A percentile compares a stretch with the other conserved stretches of the same genome.
These are phyloP conservation scores for Thymus mandschuricus DNA, from an alignment of 257 asterid species.

Conservation along the genomic window DNA sequence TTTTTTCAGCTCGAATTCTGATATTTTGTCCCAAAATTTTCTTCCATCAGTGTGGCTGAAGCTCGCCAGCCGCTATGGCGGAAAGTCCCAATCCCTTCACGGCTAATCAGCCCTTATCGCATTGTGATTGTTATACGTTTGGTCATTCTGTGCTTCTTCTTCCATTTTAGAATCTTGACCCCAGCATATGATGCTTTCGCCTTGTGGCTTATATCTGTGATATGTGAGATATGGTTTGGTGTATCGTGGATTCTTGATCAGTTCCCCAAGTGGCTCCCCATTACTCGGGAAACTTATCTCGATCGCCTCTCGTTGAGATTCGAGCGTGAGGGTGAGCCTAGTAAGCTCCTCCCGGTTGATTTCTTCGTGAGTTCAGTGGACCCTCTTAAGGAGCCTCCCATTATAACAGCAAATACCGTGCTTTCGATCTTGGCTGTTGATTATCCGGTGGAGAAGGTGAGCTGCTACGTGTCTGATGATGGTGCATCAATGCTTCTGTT, in stretches of 20 bases:
- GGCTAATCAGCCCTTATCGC: slow-evolving; percentile 74
- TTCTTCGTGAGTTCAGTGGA: slow-evolving; percentile 77
- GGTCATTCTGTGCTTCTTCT: slow-evolving; percentile 35
- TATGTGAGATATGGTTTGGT: slow-evolving; percentile 40
- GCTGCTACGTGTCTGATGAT: slow-evolving; percentile 85
- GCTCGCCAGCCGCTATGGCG: slow-evolving; percentile 86
- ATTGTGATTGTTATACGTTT: slow-evolving; percentile 61
- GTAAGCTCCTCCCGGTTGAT: slow-evolving; percentile 52
- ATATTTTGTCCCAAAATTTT: background rate
- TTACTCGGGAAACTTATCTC: slow-evolving; percentile 35
- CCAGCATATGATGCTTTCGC: slow-evolving; percentile 34
- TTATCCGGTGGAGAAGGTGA: slow-evolving; percentile 78
- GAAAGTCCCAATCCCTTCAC: slow-evolving; percentile 73
- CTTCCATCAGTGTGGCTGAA: slow-evolving; percentile 68
- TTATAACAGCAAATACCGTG: slow-evolving; percentile 78
- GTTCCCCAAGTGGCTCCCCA: slow-evolving; percentile 36
- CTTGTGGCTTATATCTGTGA: slow-evolving; percentile 36
- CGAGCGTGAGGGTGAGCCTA: slow-evolving; percentile 38
- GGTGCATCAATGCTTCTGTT: slow-evolving; percentile 86
- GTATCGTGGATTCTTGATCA: slow-evolving; percentile 39
- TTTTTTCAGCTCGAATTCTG: background rate
- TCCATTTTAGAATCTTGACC: slow-evolving; percentile 34
- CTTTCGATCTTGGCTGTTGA: slow-evolving; percentile 72
- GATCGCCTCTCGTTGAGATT: slow-evolving; percentile 37
- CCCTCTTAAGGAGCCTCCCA: slow-evolving; percentile 85